These are phyloP conservation scores for Geosmithia flava DNA, from an alignment of 2,329 filamentous ascomycete genomes.

Conservation along the genomic window DNA sequence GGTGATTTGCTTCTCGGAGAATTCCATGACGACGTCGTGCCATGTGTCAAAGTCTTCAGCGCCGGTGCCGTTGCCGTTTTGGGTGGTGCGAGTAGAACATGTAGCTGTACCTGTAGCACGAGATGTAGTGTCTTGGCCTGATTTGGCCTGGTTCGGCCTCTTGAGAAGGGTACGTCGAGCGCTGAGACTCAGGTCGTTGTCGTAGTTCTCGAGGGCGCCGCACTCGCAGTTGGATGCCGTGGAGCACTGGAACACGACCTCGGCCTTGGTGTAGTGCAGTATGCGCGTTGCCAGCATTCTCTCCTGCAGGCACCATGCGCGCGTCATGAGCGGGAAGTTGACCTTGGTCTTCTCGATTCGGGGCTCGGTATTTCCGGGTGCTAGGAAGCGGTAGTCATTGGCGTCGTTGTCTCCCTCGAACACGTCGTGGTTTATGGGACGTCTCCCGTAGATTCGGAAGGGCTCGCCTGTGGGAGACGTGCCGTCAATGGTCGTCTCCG, in stretches of 20 bases:
- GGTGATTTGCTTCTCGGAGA: slow-evolving; percentile 10
- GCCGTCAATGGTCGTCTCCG: slow-evolving; percentile 5
- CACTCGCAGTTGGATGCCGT: slow-evolving; percentile 12
- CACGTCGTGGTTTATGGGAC: slow-evolving; percentile 2
- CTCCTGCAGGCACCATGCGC: slow-evolving; percentile 17
- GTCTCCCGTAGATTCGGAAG: slow-evolving; percentile 8
- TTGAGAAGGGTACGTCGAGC: slow-evolving; percentile 4
- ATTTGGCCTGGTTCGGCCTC: slow-evolving; percentile 1
- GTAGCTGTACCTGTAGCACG: not conserved
- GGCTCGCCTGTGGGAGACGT: slow-evolving; percentile 3
- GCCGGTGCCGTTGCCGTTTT: not conserved
- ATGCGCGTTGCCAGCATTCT: slow-evolving; percentile 12
- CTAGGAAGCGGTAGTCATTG: not conserved
- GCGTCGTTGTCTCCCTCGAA: slow-evolving; percentile 2
- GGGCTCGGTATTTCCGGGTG: not conserved
- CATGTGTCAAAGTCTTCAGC: slow-evolving; percentile 8
- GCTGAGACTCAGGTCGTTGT: slow-evolving; percentile 3
- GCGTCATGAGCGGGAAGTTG: slow-evolving; percentile 8
- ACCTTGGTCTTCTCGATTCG: slow-evolving; percentile 4
- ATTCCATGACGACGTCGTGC: slow-evolving; percentile 11
- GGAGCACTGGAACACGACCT: slow-evolving; percentile 12
- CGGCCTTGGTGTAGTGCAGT: slow-evolving; percentile 14
- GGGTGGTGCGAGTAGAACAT: too few relatives aligned
- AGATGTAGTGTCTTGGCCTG: not conserved
- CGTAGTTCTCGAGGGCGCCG: slow-evolving; percentile 6